Evolutionary conservation across 257 asterid genomes (phyloP), one percentile per base, ranked within the genome.

Genomic region (Solanum clarkiae): DNA sequence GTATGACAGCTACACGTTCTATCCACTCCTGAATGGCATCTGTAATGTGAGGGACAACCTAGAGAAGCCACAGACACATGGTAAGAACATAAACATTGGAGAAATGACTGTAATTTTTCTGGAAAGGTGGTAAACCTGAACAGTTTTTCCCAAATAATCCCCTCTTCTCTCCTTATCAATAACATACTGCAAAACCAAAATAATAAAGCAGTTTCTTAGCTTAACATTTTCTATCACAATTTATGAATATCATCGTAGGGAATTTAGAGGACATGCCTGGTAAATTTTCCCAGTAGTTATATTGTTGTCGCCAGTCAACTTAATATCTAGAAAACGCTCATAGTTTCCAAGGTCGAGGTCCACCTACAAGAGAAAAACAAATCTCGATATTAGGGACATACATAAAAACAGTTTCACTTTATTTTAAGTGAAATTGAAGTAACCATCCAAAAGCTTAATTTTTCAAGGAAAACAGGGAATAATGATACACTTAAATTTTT

Each of bases 281-380:
- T 91, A 96, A 87, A 96, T 91, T 89, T 96, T 96, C 59, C 99
- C 99, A 5, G 98, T 96, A 8, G 99, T 94, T 84, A 96, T 92
- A 84, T 96, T 96, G 86, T 96, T 94, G 84, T 96, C 98, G 11
- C 97, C 88, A 0, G 98, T 94, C 88, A 96, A 86, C 84, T 89
- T 93, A 82, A 93, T 91, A 90, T 94, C 96, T 87, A 96, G 91
- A 81, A 96, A 96, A 49, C 99, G 96, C 89, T 94, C 98, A 40
- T 96, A 96, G 89, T 96, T 96, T 81, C 99, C 99, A 57, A 96
- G 99, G 92, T 96, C 99, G 88, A 96, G 92, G 92, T 96, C 99
- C 96, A 96, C 99, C 99, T 94, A 88, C 87, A 90, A 54, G 86
- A 86, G 74, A 47, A 84, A 80, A 87, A 68, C 16, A 54, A 24